Evolutionary conservation across 768 basidiomycete genomes (phyloP).

Genomic region (Hygrocybe coccinea): DNA sequence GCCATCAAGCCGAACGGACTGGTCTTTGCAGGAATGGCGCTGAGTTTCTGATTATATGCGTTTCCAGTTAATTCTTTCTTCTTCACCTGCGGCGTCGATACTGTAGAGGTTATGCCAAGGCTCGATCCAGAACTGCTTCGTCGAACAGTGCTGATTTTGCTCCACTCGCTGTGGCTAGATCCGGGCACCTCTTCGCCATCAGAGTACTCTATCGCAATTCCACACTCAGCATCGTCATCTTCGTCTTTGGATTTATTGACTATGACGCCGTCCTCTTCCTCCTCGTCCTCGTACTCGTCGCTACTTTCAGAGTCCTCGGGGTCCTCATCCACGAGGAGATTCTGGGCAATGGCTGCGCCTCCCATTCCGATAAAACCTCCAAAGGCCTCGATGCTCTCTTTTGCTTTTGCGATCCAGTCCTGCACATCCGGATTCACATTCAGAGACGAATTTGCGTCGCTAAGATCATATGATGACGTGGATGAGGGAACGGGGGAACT

Average conservation of each 20-base stretch:
- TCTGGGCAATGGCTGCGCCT: conserved; percentile 50
- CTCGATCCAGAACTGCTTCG: conserved; percentile 37
- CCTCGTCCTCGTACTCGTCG: conserved; percentile 35
- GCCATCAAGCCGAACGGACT: conserved; percentile 56
- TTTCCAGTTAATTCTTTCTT: conserved; percentile 39
- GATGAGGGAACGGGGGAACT: conserved; percentile 39
- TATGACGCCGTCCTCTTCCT: conserved; percentile 41
- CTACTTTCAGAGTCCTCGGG: conserved; percentile 38
- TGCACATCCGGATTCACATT: conserved; percentile 43
- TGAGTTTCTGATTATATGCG: conserved; percentile 37
- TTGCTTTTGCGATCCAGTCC: conserved; percentile 75
- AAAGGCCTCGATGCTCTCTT: conserved; percentile 62
- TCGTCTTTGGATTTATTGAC: conserved; percentile 34
- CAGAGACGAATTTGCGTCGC: conserved; percentile 20
- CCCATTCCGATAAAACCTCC: conserved; percentile 62
- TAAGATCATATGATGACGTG: conserved; percentile 28
- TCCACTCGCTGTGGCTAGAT: conserved; percentile 9
- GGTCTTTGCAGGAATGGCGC: conserved; percentile 53
- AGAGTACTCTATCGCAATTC: conserved; percentile 39
- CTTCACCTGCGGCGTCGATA: conserved; percentile 12
- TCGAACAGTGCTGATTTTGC: conserved; percentile 9
- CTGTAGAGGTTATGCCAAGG: conserved; percentile 10
- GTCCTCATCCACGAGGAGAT: conserved; percentile 47
- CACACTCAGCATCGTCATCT: conserved; percentile 35
- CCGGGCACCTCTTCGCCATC: conserved; percentile 38